These are phyloP conservation scores for Saccharomycopsis sp. DNA, from an alignment of 805 yeast genomes.

Conservation along the genomic window DNA sequence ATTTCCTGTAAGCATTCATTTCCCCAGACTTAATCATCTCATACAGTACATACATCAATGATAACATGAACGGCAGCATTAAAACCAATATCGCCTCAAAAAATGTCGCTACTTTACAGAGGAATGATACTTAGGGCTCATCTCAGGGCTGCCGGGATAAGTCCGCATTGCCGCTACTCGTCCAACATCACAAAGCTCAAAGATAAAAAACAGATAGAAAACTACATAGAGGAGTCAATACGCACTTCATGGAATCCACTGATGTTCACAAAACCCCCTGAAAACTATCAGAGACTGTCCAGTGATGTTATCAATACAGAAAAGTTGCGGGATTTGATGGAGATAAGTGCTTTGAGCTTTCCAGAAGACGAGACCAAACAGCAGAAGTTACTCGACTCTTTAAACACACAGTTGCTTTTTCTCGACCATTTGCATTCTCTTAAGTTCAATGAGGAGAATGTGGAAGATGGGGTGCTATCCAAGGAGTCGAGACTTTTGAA, in stretches of 20 bases:
- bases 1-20: no score
- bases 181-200: neutral
- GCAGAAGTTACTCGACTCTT: slow-evolving; percentile 4
- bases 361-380: neutral
- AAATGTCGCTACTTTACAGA: neutral
- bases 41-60: no score
- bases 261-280: slow-evolving; percentile 10
- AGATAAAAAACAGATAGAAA: neutral
- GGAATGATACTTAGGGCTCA: neutral
- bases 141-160: neutral
- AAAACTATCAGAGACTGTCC: neutral
- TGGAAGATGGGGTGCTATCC: neutral
- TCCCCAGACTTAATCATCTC: no score
- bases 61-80: no score
- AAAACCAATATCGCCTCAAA: neutral
- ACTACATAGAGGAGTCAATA: slow-evolving; percentile 4
- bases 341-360: slow-evolving; percentile 10
- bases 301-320: neutral
- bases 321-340: neutral
- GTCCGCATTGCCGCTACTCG: neutral
- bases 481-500: neutral
- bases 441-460: neutral
- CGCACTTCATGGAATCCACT: slow-evolving; percentile 13
- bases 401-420: slow-evolving; percentile 15
- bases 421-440: slow-evolving; percentile 13